phyloP scores from a whole-genome alignment of 768 basidiomycete species.

The Macrolepiota fuliginosa region DNA sequence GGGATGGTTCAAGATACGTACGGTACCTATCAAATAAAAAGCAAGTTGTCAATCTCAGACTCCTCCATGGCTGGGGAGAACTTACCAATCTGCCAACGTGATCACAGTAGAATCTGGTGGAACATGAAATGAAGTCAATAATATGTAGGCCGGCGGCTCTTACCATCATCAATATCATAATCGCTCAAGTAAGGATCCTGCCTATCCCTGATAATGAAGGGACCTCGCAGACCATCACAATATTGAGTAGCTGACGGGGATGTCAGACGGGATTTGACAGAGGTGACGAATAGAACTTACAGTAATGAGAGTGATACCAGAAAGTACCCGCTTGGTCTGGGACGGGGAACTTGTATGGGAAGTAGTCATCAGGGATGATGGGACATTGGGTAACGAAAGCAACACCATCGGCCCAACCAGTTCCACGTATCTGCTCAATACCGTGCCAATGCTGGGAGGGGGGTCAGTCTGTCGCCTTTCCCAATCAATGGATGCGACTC shows the following conservation, averaged over 20 bases:
- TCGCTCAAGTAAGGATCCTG: conserved; percentile 27
- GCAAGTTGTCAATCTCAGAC: neutral
- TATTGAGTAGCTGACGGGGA: conserved; percentile 35
- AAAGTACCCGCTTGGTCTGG: conserved; percentile 41
- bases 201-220: conserved; percentile 38
- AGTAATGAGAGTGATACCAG: conserved; percentile 36
- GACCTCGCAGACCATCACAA: conserved; percentile 46
- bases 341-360: conserved; percentile 34
- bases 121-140: conserved; percentile 19
- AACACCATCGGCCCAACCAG: conserved; percentile 39
- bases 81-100: conserved; percentile 17
- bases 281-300: neutral
- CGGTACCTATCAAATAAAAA: conserved; percentile 12
- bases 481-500: conserved; percentile 13
- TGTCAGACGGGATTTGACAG: neutral
- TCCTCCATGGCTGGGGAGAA: conserved; percentile 5
- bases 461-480: neutral
- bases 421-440: conserved; percentile 28
- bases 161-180: conserved; percentile 47
- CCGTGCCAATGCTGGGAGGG: conserved; percentile 45
- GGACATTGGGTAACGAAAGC: conserved; percentile 40
- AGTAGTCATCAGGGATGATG: conserved; percentile 34
- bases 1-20: neutral
- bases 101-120: conserved; percentile 30
- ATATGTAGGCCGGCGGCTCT: conserved; percentile 22